Conservation (phyloP, 306 rosid species). For the Vachellia collinsii region DNA sequence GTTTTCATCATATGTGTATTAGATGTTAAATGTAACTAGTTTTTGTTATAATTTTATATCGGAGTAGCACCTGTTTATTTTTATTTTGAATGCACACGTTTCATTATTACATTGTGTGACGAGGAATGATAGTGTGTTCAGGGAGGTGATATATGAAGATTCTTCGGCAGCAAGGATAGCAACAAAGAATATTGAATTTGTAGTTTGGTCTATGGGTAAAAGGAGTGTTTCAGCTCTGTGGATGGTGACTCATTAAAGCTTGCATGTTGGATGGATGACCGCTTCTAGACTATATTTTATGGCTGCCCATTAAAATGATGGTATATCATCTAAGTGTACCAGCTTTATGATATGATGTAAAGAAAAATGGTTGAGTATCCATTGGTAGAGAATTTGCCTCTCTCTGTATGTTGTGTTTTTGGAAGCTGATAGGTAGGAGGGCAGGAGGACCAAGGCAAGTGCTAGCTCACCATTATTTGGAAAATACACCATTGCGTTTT, state of each 20-base stretch:
- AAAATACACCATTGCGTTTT: background rate
- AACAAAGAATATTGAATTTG: constrained; percentile 16
- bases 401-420: background rate
- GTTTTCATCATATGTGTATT: background rate
- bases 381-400: constrained; percentile 4
- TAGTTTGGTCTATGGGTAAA: background rate
- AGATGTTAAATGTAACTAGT: background rate
- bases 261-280: background rate
- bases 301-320: constrained; percentile 2
- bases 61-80: background rate
- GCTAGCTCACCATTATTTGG: background rate
- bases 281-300: background rate
- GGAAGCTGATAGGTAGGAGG: constrained; percentile 6
- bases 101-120: background rate
- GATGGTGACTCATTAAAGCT: constrained; percentile 1
- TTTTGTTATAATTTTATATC: background rate
- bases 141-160: constrained; percentile 17
- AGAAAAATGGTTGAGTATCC: constrained; percentile 4
- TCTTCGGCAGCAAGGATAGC: constrained; percentile 11
- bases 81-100: background rate
- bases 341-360: constrained; percentile 1
- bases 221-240: constrained; percentile 17
- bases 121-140: background rate
- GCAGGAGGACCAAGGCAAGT: background rate
- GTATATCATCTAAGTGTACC: constrained; percentile 20